Evolutionary conservation across 306 rosid genomes (phyloP).

Genomic region (Oxytropis ochrocephala): DNA sequence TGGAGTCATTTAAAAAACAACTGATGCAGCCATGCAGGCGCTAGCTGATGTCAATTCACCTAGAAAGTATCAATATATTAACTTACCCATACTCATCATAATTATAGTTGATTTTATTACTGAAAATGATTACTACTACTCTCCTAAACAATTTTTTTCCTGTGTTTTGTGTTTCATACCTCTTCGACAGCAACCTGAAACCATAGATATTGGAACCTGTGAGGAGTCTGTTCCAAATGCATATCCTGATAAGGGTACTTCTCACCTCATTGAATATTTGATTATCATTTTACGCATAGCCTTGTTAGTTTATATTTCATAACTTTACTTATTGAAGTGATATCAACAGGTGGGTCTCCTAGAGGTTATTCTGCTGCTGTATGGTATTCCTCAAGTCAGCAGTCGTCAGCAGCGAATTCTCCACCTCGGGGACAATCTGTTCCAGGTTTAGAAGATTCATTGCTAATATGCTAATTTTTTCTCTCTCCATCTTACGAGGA

Average conservation of each 20-base stretch:
- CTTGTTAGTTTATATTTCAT: not conserved
- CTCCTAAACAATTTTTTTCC: not conserved
- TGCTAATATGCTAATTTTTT: too few relatives aligned
- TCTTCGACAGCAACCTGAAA: conserved; percentile 53
- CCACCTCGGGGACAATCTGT: too few relatives aligned
- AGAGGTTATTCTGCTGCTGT: conserved; percentile 58
- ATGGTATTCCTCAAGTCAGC: conserved; percentile 98
- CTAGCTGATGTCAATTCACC: conserved; percentile 69
- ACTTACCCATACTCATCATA: conserved; percentile 1
- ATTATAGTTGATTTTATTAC: not conserved
- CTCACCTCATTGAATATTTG: conserved; percentile 5
- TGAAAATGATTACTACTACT: not conserved
- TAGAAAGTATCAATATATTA: conserved; percentile 42
- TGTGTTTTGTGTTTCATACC: not conserved
- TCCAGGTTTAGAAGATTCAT: too few relatives aligned
- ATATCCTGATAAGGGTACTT: conserved; percentile 72
- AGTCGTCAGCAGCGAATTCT: too few relatives aligned
- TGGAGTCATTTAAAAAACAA: conserved; percentile 91
- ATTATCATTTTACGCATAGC: not conserved
- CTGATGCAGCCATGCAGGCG: conserved; percentile 86
- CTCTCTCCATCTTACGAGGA: too few relatives aligned
- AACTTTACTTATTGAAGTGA: conserved; percentile 7
- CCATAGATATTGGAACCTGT: conserved; percentile 93
- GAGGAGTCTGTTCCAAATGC: conserved; percentile 88
- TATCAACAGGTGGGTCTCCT: conserved; percentile 78